phyloP scores from a whole-genome alignment of 73 alveolate species.

The Symbiodinium natans region DNA sequence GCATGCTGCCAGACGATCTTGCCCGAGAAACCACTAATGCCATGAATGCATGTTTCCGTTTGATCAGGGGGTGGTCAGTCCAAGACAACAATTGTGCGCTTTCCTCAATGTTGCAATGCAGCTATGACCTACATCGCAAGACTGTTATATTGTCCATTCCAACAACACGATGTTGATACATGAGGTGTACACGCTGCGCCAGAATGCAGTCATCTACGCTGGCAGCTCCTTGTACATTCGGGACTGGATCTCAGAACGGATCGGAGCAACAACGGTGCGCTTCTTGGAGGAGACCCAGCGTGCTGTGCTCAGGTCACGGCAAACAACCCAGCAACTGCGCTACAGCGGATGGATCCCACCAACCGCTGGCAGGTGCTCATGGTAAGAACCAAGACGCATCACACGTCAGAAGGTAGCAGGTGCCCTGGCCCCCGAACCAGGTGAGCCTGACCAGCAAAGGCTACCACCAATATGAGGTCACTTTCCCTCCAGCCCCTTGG shows the following conservation, averaged over 20 bases:
- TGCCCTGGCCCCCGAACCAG: neutral
- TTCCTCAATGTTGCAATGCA: neutral
- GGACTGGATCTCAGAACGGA: neutral
- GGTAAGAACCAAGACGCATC: neutral
- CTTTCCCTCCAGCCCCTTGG: constrained; percentile 53
- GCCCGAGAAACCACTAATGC: too few species aligned
- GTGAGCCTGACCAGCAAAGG: constrained; percentile 67
- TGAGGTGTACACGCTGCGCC: constrained; percentile 55
- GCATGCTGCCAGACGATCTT: neutral
- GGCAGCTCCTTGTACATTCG: constrained; percentile 78
- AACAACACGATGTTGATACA: neutral
- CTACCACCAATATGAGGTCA: constrained; percentile 73
- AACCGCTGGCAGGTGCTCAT: constrained; percentile 78
- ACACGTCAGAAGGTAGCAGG: neutral
- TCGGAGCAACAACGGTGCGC: neutral
- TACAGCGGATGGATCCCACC: constrained; percentile 75
- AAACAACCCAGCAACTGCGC: constrained; percentile 49
- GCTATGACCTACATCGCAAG: neutral
- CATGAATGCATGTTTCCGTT: neutral
- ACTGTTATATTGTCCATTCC: neutral
- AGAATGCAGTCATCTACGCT: constrained; percentile 79
- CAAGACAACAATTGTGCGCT: constrained; percentile 12
- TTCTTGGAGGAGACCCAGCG: neutral
- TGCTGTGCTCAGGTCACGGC: constrained; percentile 36
- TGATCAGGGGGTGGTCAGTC: constrained; percentile 65